Evolutionary conservation across 306 rosid genomes (phyloP), one percentile per base, ranked within the genome.

Genomic region (Biancaea sappan): DNA sequence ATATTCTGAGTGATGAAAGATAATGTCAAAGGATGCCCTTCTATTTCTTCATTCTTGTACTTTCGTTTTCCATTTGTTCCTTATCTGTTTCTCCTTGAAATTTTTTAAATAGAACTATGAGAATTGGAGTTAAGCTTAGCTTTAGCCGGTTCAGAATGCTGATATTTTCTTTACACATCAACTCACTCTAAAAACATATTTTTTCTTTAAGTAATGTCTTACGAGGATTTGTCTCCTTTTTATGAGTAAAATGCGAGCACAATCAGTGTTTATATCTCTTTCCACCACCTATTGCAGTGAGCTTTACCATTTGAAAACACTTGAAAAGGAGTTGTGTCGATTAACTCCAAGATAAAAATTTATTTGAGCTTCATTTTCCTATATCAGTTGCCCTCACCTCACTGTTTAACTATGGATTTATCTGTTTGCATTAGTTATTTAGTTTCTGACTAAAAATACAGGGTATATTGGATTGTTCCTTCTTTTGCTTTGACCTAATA

Each of bases 401-500:
- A 11, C 32, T 62, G 52, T 72, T 72, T 75, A 16, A 31, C 65
- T 59, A 15, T 19, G 43, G 14, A 75, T 48, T 34, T 73, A 40
- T 68, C 21, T 40, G 66, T 65, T 57, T 48, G 67, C 24, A 29
- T 70, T 29, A 37, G 31, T 2, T 53, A 22, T 38, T 11, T 5
- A 32, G 60, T 61, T 61, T 56, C 18, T 57, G 37, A 19, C 50
- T 69, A 66, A 41, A 62, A 18, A 14, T 50, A 52, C 13, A 16
- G 1, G 37, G 38, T 38, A 75, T 38, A 50, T 67, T 16, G 16
- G 22, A 25, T 53, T 25, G 57, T 66, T 82, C 69, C 61, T 64
- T 73, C 59, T 81, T 78, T 57, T 81, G 73, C 70, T 72, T 80
- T 77, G 65, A 62, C 78, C 81, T 80, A 77, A 89, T 73, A 75